phyloP scores from a whole-genome alignment of 768 basidiomycete species.

The Trametes cubensis region DNA sequence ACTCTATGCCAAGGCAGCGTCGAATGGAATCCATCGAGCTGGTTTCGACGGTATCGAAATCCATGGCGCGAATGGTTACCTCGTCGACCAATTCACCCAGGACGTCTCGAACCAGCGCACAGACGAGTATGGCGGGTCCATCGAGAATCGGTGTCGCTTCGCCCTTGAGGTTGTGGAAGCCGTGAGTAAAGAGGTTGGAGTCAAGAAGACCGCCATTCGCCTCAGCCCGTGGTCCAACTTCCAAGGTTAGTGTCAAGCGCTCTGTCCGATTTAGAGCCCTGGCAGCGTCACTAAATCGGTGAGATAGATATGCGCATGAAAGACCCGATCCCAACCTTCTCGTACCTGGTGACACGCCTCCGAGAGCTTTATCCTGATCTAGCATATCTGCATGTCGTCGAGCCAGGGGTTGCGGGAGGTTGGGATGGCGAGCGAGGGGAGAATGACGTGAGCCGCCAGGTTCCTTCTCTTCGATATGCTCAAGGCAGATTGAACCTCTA shows the following conservation, averaged over 20 bases:
- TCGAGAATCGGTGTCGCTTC: slow-evolving; percentile 49
- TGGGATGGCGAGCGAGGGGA: not conserved
- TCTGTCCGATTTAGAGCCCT: not conserved
- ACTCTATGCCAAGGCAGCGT: slow-evolving; percentile 29
- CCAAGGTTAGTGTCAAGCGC: slow-evolving; percentile 29
- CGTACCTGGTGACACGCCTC: slow-evolving; percentile 33
- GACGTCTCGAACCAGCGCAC: slow-evolving; percentile 42
- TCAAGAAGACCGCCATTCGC: slow-evolving; percentile 44
- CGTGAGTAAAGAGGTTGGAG: slow-evolving; percentile 42
- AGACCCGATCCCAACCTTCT: slow-evolving; percentile 57
- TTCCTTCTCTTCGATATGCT: not conserved
- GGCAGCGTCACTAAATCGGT: not conserved
- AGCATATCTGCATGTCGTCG: slow-evolving; percentile 36
- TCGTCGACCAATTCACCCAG: slow-evolving; percentile 44
- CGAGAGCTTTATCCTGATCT: slow-evolving; percentile 8
- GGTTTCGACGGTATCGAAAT: slow-evolving; percentile 32
- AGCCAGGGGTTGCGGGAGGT: slow-evolving; percentile 22
- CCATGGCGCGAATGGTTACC: slow-evolving; percentile 32
- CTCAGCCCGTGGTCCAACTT: slow-evolving; percentile 35
- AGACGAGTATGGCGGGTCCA: slow-evolving; percentile 50
- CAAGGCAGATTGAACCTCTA: not conserved
- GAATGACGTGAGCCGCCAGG: not conserved
- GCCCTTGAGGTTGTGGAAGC: slow-evolving; percentile 44
- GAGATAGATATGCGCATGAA: slow-evolving; percentile 48
- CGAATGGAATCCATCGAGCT: slow-evolving; percentile 34